phyloP scores from a whole-genome alignment of 2,329 filamentous ascomycete genomes.

The Harringtonia lauricola region DNA sequence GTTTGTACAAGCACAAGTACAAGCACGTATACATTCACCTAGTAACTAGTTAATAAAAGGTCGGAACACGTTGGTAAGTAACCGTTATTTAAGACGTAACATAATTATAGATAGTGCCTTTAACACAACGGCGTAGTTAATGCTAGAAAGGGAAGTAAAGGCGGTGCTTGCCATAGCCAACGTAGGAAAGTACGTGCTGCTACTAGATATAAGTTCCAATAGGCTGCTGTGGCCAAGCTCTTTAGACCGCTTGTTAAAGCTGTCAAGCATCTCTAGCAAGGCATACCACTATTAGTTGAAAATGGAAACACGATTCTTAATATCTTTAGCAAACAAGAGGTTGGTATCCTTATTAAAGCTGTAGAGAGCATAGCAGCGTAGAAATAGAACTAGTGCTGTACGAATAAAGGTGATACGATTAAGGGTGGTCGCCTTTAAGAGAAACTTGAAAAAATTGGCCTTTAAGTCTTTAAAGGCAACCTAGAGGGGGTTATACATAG shows the following conservation, averaged over 20 bases:
- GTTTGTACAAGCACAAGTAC: slow-evolving; percentile 19
- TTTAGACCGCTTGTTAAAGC: slow-evolving; percentile 17
- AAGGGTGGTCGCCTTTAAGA: slow-evolving; percentile 54
- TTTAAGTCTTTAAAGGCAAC: slow-evolving; percentile 43
- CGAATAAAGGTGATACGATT: slow-evolving; percentile 69
- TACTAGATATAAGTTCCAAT: slow-evolving; percentile 3
- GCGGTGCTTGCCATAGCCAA: slow-evolving; percentile 29
- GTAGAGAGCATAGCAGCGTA: slow-evolving; percentile 58
- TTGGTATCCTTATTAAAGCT: slow-evolving; percentile 45
- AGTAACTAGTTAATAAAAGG: slow-evolving; percentile 46
- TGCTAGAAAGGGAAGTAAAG: slow-evolving; percentile 63
- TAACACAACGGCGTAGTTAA: slow-evolving; percentile 68
- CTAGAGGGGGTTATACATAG: slow-evolving; percentile 40
- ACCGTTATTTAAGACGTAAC: slow-evolving; percentile 79
- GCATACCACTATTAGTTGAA: slow-evolving; percentile 87
- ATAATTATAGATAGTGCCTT: slow-evolving; percentile 73
- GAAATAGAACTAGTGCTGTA: slow-evolving; percentile 61
- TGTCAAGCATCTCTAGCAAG: slow-evolving; percentile 70
- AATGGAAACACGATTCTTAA: slow-evolving; percentile 69
- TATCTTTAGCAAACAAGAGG: slow-evolving; percentile 60
- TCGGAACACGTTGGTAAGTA: slow-evolving; percentile 56
- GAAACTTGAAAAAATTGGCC: slow-evolving; percentile 43
- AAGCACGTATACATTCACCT: slow-evolving; percentile 32
- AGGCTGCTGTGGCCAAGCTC: slow-evolving; percentile 6
- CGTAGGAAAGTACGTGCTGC: slow-evolving; percentile 8